Base-by-base conservation (phyloP, 768 basidiomycete genomes). In the Basidioascus undulatus region DNA sequence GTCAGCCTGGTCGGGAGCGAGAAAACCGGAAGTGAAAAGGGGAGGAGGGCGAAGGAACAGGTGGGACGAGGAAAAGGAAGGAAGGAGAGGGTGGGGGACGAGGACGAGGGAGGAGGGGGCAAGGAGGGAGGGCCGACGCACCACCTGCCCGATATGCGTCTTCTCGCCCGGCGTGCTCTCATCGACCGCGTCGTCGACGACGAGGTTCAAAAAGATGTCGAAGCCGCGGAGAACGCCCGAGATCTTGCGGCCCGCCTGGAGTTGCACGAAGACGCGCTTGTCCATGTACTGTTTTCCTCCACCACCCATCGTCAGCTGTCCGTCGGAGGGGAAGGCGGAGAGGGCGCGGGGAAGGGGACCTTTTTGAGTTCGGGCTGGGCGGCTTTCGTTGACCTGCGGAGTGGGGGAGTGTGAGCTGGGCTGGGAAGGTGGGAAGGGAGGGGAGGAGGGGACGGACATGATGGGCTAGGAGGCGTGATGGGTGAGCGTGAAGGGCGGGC, bases 321-420 rank as follows among this genome's bases (percentile, higher is more conserved):
- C 7, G 13, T 18, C 4, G 6, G 24, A 19, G 30, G 32, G 3
- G 27, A 12, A 18, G 23, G 8, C 24, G 25, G 3, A 3, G 15
- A 16, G n/a, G 3, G 23, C 23, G 7, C 13, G 36, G 13, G 10
- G 8, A 23, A 27, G 26, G 6, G 31, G 32, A 86, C 89, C 74
- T 89, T 96, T 70, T 92, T 96, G 45, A 96, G 69, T 59, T 96
- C 89, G 45, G 89, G 89, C 60, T 92, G 83, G 34, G 84, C 82
- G 51, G 83, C 80, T 65, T 84, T 83, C 32, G 82, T n/a, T n/a
- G n/a, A n/a, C n/a, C n/a, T n/a, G n/a, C n/a, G n/a, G n/a, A n/a
- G n/a, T n/a, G n/a, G n/a, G n/a, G n/a, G n/a, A n/a, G n/a, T n/a
- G n/a, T n/a, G n/a, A n/a, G n/a, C n/a, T n/a, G n/a, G n/a, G n/a